Percentiles rank a stretch among this genome's conserved stretches.
These are phyloP conservation scores for Psophocarpus tetragonolobus DNA, from an alignment of 306 rosid species.

Conservation along the genomic window DNA sequence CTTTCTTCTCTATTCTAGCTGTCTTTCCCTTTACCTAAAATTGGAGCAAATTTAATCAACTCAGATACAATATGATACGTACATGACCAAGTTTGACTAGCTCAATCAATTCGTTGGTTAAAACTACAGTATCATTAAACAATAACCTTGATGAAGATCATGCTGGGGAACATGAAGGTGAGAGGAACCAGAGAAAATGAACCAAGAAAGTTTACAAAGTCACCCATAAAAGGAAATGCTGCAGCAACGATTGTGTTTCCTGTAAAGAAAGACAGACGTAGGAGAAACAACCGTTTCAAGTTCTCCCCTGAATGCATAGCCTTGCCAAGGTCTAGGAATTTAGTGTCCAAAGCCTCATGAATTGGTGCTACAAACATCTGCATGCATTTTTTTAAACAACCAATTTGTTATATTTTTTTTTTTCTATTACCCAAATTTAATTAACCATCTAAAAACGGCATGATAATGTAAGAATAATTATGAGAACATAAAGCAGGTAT, in stretches of 20 bases:
- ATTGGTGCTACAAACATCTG: conserved; percentile 59
- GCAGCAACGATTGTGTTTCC: conserved; percentile 51
- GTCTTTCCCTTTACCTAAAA: conserved; percentile 57
- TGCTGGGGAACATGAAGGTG: conserved; percentile 63
- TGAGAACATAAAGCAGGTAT: background rate
- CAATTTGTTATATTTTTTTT: background rate
- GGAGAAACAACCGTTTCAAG: conserved; percentile 42
- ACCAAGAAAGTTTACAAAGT: conserved; percentile 60
- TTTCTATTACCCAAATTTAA: background rate
- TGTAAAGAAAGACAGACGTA: conserved; percentile 38
- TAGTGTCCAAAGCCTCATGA: conserved; percentile 58
- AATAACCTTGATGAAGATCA: conserved; percentile 61
- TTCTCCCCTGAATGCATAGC: conserved; percentile 47
- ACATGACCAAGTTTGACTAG: background rate
- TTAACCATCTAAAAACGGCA: background rate
- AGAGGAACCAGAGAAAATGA: conserved; percentile 57
- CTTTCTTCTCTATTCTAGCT: conserved; percentile 45
- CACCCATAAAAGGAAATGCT: conserved; percentile 63
- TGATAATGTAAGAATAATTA: background rate
- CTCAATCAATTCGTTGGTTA: background rate
- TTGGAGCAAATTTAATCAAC: background rate
- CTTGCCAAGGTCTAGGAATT: conserved; percentile 41
- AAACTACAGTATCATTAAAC: background rate
- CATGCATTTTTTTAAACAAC: conserved; percentile 23
- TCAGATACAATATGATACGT: background rate